Percentiles rank a stretch among this genome's conserved stretches.
phyloP scores from a whole-genome alignment of 2,329 filamentous ascomycete species.

The Microdochium bolleyi region DNA sequence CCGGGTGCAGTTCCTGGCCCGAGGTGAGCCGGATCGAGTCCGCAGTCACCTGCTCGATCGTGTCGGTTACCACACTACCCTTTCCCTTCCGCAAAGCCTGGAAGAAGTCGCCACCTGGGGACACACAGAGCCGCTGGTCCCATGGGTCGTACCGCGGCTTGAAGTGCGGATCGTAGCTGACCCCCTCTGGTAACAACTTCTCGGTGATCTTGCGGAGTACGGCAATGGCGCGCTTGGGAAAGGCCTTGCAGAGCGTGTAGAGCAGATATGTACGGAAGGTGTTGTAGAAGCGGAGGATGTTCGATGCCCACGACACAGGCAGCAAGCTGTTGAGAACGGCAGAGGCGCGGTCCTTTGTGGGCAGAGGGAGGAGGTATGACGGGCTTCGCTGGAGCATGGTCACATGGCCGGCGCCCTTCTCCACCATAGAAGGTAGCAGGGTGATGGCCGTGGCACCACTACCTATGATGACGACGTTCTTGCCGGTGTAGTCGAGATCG shows the following conservation, averaged over 20 bases:
- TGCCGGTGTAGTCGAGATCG: slow-evolving; percentile 54
- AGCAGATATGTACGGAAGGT: slow-evolving; percentile 31
- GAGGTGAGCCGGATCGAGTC: slow-evolving; percentile 32
- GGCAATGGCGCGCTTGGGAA: slow-evolving; percentile 34
- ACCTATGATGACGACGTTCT: slow-evolving; percentile 59
- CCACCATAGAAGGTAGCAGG: slow-evolving; percentile 51
- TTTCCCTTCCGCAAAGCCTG: slow-evolving; percentile 27
- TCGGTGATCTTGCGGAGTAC: slow-evolving; percentile 33
- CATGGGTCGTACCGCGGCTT: slow-evolving; percentile 47
- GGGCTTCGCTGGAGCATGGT: slow-evolving; percentile 67
- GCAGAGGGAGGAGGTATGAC: slow-evolving; percentile 47
- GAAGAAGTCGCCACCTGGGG: slow-evolving; percentile 35
- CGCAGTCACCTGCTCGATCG: slow-evolving; percentile 33
- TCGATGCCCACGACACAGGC: slow-evolving; percentile 31
- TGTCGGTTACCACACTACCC: slow-evolving; percentile 33
- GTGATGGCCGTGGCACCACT: slow-evolving; percentile 62
- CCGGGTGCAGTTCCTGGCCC: slow-evolving; percentile 37
- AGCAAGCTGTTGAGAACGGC: slow-evolving; percentile 29
- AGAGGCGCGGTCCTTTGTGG: slow-evolving; percentile 29
- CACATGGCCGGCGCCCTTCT: slow-evolving; percentile 43
- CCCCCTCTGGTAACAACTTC: slow-evolving; percentile 36
- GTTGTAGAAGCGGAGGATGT: slow-evolving; percentile 38
- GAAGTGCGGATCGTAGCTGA: slow-evolving; percentile 44
- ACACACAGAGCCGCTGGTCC: slow-evolving; percentile 62
- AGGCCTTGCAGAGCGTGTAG: slow-evolving; percentile 37